These are phyloP conservation scores for Thalassiosira hispida DNA, from an alignment of 352 stramenopile species.

Conservation along the genomic window DNA sequence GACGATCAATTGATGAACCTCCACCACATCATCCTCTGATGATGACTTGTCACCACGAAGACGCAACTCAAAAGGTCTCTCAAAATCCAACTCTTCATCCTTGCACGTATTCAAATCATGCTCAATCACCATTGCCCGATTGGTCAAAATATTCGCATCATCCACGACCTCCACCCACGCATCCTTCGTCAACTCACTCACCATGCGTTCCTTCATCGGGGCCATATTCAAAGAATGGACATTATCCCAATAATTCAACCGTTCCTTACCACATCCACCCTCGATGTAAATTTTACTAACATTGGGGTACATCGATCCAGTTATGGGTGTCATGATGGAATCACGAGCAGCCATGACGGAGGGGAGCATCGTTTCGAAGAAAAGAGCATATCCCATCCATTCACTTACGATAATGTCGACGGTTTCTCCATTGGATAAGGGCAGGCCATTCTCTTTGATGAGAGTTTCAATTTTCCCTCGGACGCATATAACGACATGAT, in stretches of 20 bases:
- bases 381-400: conserved; percentile 97
- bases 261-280: conserved; percentile 91
- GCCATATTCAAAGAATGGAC: conserved; percentile 99
- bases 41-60: conserved; percentile 85
- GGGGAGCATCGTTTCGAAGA: conserved; percentile 97
- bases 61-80: conserved; percentile 55
- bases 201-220: conserved; percentile 95
- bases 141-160: conserved; percentile 85
- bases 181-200: conserved; percentile 86
- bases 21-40: conserved; percentile 84
- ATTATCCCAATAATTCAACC: conserved; percentile 90
- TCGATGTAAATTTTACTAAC: conserved; percentile 91
- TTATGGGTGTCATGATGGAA: conserved; percentile 89
- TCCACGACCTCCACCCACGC: conserved; percentile 96
- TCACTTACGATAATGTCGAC: conserved; percentile 97
- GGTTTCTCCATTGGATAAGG: conserved; percentile 69
- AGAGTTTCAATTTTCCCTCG: conserved; percentile 88
- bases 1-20: conserved; percentile 92
- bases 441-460: conserved; percentile 70
- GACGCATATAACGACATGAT: conserved; percentile 90
- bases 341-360: conserved; percentile 93
- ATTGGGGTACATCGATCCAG: conserved; percentile 92
- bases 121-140: conserved; percentile 88
- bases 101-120: conserved; percentile 71
- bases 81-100: conserved; percentile 87